These are phyloP conservation scores for Coleophoma cylindrospora DNA, from an alignment of 2,329 filamentous ascomycete species.

Conservation along the genomic window DNA sequence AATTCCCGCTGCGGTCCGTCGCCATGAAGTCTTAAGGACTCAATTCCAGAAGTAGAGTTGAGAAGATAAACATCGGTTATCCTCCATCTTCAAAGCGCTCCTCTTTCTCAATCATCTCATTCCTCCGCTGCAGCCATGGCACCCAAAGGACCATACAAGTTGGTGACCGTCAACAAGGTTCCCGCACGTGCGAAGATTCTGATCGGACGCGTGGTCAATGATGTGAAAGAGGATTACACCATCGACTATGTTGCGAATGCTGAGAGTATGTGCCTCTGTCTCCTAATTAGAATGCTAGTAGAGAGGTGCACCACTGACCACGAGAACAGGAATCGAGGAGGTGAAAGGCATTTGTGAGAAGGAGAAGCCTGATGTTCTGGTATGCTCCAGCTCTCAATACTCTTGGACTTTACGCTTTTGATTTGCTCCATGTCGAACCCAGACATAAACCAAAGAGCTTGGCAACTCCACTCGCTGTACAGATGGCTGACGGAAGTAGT, in stretches of 20 bases:
- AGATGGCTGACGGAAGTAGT: conserved; percentile 33
- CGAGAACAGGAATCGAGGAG: conserved; percentile 43
- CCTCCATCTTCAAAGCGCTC: no score
- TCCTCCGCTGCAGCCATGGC: conserved; percentile 9
- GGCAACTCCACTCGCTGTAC: no score
- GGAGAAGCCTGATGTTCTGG: conserved; percentile 48
- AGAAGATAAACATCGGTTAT: no score
- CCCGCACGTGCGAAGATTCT: conserved; percentile 59
- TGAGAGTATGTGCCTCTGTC: conserved; percentile 40
- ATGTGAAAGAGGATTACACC: conserved; percentile 56
- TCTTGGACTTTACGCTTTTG: no score
- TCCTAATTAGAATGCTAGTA: background rate
- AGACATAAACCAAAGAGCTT: no score
- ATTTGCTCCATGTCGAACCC: no score
- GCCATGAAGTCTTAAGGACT: no score
- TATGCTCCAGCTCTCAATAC: conserved; percentile 24
- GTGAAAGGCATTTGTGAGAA: conserved; percentile 48
- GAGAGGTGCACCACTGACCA: background rate
- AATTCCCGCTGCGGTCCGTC: no score
- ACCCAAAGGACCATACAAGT: conserved; percentile 52
- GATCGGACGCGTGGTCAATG: conserved; percentile 55
- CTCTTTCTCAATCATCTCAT: no score
- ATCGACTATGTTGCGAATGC: conserved; percentile 60
- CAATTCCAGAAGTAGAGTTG: no score
- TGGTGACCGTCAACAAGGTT: conserved; percentile 64